These are phyloP conservation scores for Geosmithia flava DNA, from an alignment of 2,329 filamentous ascomycete genomes.

Conservation along the genomic window DNA sequence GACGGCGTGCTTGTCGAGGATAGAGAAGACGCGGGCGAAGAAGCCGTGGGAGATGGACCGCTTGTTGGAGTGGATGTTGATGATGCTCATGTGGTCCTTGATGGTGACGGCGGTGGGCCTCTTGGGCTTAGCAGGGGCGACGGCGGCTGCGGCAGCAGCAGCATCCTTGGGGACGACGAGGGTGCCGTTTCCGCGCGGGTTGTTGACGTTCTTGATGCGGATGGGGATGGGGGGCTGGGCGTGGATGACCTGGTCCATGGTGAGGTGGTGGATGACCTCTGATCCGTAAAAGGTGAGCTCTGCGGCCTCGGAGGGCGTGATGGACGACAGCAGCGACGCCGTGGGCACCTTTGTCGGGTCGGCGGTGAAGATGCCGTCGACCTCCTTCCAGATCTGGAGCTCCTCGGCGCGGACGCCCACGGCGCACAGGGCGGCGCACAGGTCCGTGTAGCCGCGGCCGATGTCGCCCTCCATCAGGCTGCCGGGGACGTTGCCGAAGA, in stretches of 20 bases:
- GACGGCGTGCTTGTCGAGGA: conserved; percentile 74
- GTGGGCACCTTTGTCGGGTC: conserved; percentile 90
- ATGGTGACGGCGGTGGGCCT: conserved; percentile 86
- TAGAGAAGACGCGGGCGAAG: conserved; percentile 85
- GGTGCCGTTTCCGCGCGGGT: conserved; percentile 66
- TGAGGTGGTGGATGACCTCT: conserved; percentile 96
- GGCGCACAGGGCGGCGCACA: conserved; percentile 84
- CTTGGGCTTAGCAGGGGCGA: conserved; percentile 44
- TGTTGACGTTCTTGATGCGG: conserved; percentile 87
- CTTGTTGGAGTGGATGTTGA: conserved; percentile 98
- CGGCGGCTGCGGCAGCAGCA: conserved; percentile 20
- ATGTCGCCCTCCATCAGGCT: conserved; percentile 81
- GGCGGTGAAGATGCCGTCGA: conserved; percentile 80
- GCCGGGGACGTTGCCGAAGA: conserved; percentile 87
- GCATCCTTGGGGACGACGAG: conserved; percentile 64
- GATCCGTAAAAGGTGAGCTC: conserved; percentile 91
- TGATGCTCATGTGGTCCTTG: conserved; percentile 91
- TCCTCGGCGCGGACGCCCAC: conserved; percentile 81
- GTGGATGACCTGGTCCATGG: conserved; percentile 92
- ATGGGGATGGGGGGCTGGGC: conserved; percentile 70
- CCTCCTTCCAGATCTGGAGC: conserved; percentile 97
- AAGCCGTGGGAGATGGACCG: conserved; percentile 93
- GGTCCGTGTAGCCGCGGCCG: conserved; percentile 89
- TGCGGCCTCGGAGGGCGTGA: conserved; percentile 89
- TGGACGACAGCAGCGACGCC: conserved; percentile 73